Percentiles rank a stretch among this genome's conserved stretches.
Evolutionary conservation across 495 filamentous ascomycete genomes (phyloP).

Genomic region (Daldinia childiae): DNA sequence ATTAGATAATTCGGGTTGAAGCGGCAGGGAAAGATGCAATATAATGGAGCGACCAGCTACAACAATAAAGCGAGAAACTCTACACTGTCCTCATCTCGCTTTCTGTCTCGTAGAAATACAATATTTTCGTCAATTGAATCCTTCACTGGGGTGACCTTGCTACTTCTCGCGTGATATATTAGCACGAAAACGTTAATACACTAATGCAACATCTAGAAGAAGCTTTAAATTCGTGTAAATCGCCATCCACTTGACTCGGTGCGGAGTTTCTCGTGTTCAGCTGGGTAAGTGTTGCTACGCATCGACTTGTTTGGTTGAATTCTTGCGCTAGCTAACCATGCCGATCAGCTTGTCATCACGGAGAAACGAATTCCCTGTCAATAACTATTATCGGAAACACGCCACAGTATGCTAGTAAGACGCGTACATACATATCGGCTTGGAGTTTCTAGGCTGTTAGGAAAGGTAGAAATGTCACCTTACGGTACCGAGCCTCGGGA

Average conservation of each 20-base stretch:
- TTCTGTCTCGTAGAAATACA: background rate
- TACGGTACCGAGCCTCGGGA: constrained; percentile 3
- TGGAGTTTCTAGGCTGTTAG: constrained; percentile 34
- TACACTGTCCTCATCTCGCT: background rate
- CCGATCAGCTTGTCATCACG: constrained; percentile 12
- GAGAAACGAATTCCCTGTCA: constrained; percentile 16
- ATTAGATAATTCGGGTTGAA: background rate
- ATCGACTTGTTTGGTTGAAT: background rate
- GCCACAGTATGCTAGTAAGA: background rate
- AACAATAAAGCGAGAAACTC: background rate
- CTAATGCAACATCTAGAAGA: background rate
- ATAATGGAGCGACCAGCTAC: background rate
- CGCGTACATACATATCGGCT: constrained; percentile 14
- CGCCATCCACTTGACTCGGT: constrained; percentile 4
- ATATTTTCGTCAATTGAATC: background rate
- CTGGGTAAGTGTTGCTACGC: background rate
- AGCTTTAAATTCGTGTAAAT: background rate
- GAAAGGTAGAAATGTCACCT: constrained; percentile 6
- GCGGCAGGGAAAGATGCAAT: background rate
- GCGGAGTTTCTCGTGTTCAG: constrained; percentile 34
- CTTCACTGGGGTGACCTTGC: background rate
- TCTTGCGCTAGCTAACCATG: background rate
- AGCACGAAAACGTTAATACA: background rate
- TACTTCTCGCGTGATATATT: background rate
- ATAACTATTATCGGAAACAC: background rate